These are phyloP conservation scores for Colletotrichum kahawae DNA, from an alignment of 2,329 filamentous ascomycete genomes.

Conservation along the genomic window DNA sequence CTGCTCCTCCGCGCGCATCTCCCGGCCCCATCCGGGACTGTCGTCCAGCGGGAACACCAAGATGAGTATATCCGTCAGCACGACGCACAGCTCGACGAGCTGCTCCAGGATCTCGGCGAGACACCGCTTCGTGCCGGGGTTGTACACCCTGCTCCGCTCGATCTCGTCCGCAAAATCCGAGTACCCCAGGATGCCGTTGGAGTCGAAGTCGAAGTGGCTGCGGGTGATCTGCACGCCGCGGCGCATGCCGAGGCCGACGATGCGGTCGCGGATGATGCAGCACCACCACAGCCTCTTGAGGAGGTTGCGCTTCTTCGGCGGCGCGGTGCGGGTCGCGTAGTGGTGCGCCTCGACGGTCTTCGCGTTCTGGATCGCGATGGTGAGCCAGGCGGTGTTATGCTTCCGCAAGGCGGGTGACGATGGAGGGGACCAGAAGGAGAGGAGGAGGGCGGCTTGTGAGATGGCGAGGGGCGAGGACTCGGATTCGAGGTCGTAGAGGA, in stretches of 20 bases:
- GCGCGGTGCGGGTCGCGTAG: constrained; percentile 38
- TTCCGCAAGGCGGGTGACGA: constrained; percentile 34
- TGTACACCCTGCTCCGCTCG: constrained; percentile 48
- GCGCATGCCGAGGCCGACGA: constrained; percentile 54
- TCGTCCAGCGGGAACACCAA: constrained; percentile 50
- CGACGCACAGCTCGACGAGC: constrained; percentile 48
- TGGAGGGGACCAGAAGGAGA: constrained; percentile 46
- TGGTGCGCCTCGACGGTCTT: constrained; percentile 49
- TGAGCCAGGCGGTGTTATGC: constrained; percentile 54
- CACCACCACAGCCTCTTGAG: constrained; percentile 61
- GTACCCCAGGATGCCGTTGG: constrained; percentile 39
- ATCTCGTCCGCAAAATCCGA: constrained; percentile 53
- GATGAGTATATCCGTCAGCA: constrained; percentile 51
- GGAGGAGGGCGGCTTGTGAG: constrained; percentile 46
- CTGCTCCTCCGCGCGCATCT: constrained; percentile 34
- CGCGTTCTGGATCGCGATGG: constrained; percentile 54
- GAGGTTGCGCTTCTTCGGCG: constrained; percentile 41
- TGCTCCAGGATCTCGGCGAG: constrained; percentile 51
- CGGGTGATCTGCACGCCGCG: constrained; percentile 55
- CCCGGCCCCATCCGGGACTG: constrained; percentile 42
- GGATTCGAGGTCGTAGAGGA: constrained; percentile 49
- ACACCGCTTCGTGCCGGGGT: constrained; percentile 46
- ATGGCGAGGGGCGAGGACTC: constrained; percentile 45
- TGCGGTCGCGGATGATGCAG: constrained; percentile 56
- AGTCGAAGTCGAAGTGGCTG: constrained; percentile 48